Base-by-base conservation (phyloP, 2,329 filamentous ascomycete genomes). In the Beauveria pseudobassiana region DNA sequence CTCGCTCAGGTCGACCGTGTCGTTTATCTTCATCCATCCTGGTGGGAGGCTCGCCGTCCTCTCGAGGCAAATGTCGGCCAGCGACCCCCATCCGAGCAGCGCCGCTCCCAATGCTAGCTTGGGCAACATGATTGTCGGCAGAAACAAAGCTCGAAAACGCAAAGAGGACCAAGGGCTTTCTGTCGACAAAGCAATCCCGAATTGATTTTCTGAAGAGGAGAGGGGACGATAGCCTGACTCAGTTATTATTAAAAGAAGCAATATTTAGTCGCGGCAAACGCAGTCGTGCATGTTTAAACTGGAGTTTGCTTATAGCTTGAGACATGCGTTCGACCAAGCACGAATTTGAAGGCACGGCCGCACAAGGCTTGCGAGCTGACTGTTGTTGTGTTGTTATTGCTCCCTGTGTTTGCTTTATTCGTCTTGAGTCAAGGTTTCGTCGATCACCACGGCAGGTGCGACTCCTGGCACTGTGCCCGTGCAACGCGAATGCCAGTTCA, bases 1-100 rank as follows among this genome's bases (percentile, higher is more conserved):
- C 24, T 68, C 68, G 30, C 69, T 66, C 10, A 63, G 60, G 42
- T 70, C 57, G 24, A 43, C 28, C 1, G 67, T 64, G 43, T 68
- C 62, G 55, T 65, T 67, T 30, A 66, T 67, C 46, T 66, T 57
- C 4, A 20, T 52, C 62, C 62, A 63, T 43, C 62, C 62, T 7
- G 52, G 38, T 22, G 62, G 62, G 28, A 63, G 34, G 16, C 8
- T 45, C 12, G 38, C 34, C 34, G 62, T 61, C 48, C 61, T 63
- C 28, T 63, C 62, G 28, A 63, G 10, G 46, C 45, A 50, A 28
- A 63, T 42, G 40, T 49, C 42, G 30, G 57, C 57, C 50, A 59
- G 49, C 43, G 51, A 54, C n/a, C 8, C 52, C 51, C 34, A 57
- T 54, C 20, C 58, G 20, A 63, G 48, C 34, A 61, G 40, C 45